These are phyloP conservation scores for Eutrema yunnanense DNA, from an alignment of 345 rosid genomes.

Conservation along the genomic window DNA sequence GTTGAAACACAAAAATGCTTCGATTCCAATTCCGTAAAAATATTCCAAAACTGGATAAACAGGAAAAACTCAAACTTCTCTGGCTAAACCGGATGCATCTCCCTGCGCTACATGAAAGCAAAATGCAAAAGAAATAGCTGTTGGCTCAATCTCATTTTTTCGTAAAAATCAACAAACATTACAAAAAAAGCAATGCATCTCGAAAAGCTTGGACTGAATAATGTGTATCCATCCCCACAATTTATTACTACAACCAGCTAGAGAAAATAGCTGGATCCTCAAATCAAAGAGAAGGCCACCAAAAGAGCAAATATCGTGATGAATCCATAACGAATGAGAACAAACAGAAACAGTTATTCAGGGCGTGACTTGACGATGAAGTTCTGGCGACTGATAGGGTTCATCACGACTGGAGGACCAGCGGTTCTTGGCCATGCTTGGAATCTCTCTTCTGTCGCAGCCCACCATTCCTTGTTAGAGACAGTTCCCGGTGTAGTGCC, in stretches of 20 bases:
- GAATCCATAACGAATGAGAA: conserved; percentile 19
- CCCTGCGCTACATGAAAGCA: background rate
- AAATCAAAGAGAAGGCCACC: background rate
- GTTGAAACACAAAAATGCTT: background rate
- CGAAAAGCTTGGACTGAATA: conserved; percentile 7
- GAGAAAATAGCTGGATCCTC: conserved; percentile 10
- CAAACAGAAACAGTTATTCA: conserved; percentile 9
- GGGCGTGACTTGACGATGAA: conserved; percentile 62
- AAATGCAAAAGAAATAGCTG: background rate
- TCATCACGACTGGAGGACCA: conserved; percentile 92
- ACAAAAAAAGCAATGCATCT: background rate
- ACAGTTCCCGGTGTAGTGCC: conserved; percentile 70
- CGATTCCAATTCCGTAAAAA: no score
- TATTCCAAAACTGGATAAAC: background rate
- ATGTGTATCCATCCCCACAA: conserved; percentile 12
- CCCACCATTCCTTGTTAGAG: conserved; percentile 68
- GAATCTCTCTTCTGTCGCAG: conserved; percentile 75
- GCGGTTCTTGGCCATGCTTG: conserved; percentile 98
- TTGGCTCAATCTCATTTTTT: background rate
- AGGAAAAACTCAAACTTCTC: background rate
- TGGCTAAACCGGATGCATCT: background rate
- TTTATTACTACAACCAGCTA: conserved; percentile 22
- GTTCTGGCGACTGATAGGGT: conserved; percentile 92
- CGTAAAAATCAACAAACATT: conserved; percentile 18
- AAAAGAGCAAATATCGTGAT: background rate